Evolutionary conservation across 2,329 filamentous ascomycete species (phyloP).

Genomic region (Diaporthe vaccinii): DNA sequence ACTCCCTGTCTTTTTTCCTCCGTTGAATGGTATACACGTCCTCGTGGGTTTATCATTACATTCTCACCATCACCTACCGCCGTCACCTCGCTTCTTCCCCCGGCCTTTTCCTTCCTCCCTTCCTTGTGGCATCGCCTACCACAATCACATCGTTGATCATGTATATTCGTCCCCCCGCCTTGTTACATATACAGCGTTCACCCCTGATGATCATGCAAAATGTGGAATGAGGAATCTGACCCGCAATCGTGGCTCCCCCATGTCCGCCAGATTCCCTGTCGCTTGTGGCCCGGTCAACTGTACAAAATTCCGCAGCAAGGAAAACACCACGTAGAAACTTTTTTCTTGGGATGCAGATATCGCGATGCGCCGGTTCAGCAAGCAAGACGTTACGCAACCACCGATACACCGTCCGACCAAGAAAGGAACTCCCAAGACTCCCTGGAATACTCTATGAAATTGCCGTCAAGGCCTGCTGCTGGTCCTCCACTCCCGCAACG

Average conservation of each 20-base stretch:
- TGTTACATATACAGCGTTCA: constrained; percentile 38
- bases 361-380: constrained; percentile 41
- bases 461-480: constrained; percentile 27
- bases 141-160: constrained; percentile 37
- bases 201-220: constrained; percentile 38
- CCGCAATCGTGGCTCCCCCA: constrained; percentile 23
- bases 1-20: constrained; percentile 19
- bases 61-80: constrained; percentile 6
- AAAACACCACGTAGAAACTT: constrained; percentile 35
- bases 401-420: constrained; percentile 40
- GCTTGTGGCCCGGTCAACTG: constrained; percentile 26
- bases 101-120: constrained; percentile 3
- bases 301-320: constrained; percentile 28
- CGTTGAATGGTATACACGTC: constrained; percentile 39
- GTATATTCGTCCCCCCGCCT: constrained; percentile 37
- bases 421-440: constrained; percentile 42
- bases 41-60: constrained; percentile 40
- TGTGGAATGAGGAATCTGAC: constrained; percentile 31
- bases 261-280: constrained; percentile 10
- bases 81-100: background rate
- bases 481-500: constrained; percentile 14
- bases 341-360: constrained; percentile 40
- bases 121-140: constrained; percentile 31
- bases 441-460: constrained; percentile 39
- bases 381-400: constrained; percentile 39